Evolutionary conservation across 164 flowering plant genomes (phyloP).

Genomic region (Houttuynia cordata): DNA sequence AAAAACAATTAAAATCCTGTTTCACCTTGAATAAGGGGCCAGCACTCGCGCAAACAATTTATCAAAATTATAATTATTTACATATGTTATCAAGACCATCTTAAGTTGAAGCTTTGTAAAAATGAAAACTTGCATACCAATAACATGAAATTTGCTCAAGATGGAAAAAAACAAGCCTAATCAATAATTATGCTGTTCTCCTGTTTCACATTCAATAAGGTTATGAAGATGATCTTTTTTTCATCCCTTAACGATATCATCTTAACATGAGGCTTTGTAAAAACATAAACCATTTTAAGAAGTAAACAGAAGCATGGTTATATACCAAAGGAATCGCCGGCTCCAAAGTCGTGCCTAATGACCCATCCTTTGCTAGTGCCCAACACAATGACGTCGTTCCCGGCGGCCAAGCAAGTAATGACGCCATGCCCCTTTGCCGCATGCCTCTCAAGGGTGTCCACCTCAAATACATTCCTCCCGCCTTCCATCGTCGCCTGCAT

Average conservation of each 20-base stretch:
- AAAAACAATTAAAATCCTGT: not conserved
- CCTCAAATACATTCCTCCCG: slow-evolving; percentile 62
- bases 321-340: slow-evolving; percentile 76
- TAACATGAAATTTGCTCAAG: too few species aligned
- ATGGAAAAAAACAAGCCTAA: too few species aligned
- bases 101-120: not conserved
- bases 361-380: slow-evolving; percentile 98
- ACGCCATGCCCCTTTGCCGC: slow-evolving; percentile 86
- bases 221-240: too few species aligned
- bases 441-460: slow-evolving; percentile 79
- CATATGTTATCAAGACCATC: too few species aligned
- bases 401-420: slow-evolving; percentile 93
- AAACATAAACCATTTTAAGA: not conserved
- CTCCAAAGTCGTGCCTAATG: slow-evolving; percentile 89
- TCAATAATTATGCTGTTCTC: too few species aligned
- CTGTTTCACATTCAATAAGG: too few species aligned
- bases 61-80: too few species aligned
- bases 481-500: slow-evolving; percentile 35
- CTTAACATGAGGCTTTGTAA: not conserved
- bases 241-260: too few species aligned
- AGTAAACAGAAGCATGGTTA: not conserved
- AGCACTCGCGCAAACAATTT: too few species aligned
- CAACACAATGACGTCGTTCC: slow-evolving; percentile 81
- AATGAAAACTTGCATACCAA: not conserved
- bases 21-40: too few species aligned